Base-by-base conservation (phyloP, 1,139 yeast genomes). In the Arxiozyma heterogenica region DNA sequence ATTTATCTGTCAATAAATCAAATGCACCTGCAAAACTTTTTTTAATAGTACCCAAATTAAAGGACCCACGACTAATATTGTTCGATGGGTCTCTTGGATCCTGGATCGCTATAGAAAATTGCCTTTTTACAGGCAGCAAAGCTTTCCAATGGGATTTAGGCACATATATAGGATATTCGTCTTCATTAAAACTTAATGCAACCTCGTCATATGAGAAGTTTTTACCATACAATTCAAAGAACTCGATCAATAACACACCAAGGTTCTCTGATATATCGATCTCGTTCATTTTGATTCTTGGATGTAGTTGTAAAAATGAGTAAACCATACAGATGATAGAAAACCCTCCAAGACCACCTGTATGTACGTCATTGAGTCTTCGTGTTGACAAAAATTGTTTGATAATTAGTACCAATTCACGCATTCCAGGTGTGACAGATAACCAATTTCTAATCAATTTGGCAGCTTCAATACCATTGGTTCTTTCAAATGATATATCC, bases 261-360 rank as follows among this genome's bases (percentile, higher is more conserved):
- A 93, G 71, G 65, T 94, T 94, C 51, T 86, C 86, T 59, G 79
- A 64, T 0, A 90, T 82, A 49, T 80, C 76, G 59, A 91, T 84
- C 51, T 82, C 81, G 9, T 80, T 75, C 0, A 95, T 81, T 2
- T 84, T 71, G 6, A 91, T 65, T 60, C 90, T 77, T 15, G 97
- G 97, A 69, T 93, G 98, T 55, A 86, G 72, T 59, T 76, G 78
- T 58, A 94, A 71, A 66, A 93, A 91, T 39, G 95, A 86, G 64
- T 86, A 86, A 42, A 89, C 90, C 65, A 93, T 71, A 62, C 96
- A 90, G 47, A 91, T 89, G 25, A 91, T 88, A 9, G 97, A 83
- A 66, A 86, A 93, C 0, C 98, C 98, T 38, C 99, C 98, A 21
- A 94, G 74, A 0, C 98, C 98, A 55, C 99, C 99, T 23, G 85